Evolutionary conservation across 495 filamentous ascomycete species (phyloP).

Genomic region (Lophiostoma macrostomum): DNA sequence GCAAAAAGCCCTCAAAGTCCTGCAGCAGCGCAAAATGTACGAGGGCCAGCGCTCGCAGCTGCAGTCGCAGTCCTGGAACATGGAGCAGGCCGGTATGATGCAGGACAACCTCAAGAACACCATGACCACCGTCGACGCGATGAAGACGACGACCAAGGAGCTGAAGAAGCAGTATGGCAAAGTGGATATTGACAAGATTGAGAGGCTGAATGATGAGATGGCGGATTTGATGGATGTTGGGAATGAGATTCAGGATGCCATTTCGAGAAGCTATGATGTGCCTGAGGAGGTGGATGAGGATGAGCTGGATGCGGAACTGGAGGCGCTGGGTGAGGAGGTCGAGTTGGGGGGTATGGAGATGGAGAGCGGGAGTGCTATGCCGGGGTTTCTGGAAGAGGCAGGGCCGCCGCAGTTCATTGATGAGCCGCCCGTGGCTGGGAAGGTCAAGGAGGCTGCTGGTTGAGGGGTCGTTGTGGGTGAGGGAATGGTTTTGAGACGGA

Average conservation of each 20-base stretch:
- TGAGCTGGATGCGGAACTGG: conserved; percentile 93
- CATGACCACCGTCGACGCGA: conserved; percentile 96
- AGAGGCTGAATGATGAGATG: conserved; percentile 98
- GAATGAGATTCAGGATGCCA: conserved; percentile 97
- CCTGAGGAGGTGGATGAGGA: conserved; percentile 98
- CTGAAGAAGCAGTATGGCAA: conserved; percentile 95
- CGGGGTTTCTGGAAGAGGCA: conserved; percentile 77
- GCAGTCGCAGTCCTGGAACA: conserved; percentile 95
- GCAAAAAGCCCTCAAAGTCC: conserved; percentile 90
- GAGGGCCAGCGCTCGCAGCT: conserved; percentile 92
- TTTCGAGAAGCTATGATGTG: conserved; percentile 89
- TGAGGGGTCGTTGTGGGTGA: too few relatives aligned
- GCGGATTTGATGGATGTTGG: conserved; percentile 95
- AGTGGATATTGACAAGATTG: conserved; percentile 95
- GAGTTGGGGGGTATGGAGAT: conserved; percentile 65
- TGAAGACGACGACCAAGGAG: conserved; percentile 94
- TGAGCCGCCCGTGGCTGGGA: conserved; percentile 54
- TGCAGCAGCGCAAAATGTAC: conserved; percentile 95
- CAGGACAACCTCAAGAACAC: conserved; percentile 98
- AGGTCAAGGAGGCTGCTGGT: conserved; percentile 78
- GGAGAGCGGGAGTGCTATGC: too few relatives aligned
- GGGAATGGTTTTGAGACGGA: too few relatives aligned
- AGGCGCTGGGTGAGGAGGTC: conserved; percentile 84
- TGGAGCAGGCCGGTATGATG: conserved; percentile 99
- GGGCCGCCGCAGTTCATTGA: conserved; percentile 81